Evolutionary conservation across 179 eudicot species (phyloP), one percentile per base, ranked within the genome.

Genomic region (Monotropa hypopitys): DNA sequence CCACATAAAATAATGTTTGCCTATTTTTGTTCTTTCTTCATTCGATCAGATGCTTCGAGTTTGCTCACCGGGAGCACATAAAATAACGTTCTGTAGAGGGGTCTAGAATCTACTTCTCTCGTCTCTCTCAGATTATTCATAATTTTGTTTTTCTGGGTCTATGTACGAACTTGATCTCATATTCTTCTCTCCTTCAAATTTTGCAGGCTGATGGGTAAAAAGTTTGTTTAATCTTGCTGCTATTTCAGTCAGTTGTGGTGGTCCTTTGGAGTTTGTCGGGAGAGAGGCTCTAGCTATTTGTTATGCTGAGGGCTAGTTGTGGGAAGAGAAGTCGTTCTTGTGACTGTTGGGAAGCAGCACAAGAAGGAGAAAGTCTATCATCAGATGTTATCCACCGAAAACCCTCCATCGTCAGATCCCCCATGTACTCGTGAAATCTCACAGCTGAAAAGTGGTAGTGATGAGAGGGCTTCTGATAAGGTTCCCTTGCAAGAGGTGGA

Each of bases 351-450:
- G 15, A 56, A 79, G 85, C 85, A 74, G 66, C 66, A 59, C 84
- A 86, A 82, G 85, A 82, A 86, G 80, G 84, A 81, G 77, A 83
- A 84, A 82, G 79, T 32, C 67, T 78, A 75, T 80, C 76, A 77
- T 84, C 90, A 88, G 90, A 88, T 88, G 90, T 84, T 88, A 88
- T 88, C 90, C 84, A 76, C 51, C 86, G 87, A 85, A 78, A 80
- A 78, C 65, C 83, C 83, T 73, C 83, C 85, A 80, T 63, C 86
- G 79, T 45, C 82, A 84, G 87, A 84, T 82, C 85, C 78, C 68
- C 74, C 82, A 46, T 78, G 75, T 21, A 53, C 8, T 56, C 2
- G 62, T 73, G 84, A 81, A 83, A 83, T 78, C 43, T 70, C 84
- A 50, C 80, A 74, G 40, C 80, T 76, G 73, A 82, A 82, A 73